phyloP scores from a whole-genome alignment of 2,329 filamentous ascomycete species.

The Neocatenulostroma microsporum region DNA sequence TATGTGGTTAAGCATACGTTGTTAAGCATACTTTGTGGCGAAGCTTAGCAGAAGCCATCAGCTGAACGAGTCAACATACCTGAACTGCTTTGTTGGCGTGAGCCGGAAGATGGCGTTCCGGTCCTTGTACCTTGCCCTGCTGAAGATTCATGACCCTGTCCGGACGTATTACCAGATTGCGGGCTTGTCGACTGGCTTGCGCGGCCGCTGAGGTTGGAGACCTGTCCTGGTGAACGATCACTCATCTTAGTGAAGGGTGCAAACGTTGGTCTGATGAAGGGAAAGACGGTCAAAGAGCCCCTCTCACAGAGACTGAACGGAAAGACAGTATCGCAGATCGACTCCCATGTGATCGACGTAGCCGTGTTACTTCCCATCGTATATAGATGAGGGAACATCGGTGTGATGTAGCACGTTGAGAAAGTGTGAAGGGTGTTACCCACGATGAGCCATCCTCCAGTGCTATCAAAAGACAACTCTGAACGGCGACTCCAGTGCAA shows the following conservation, averaged over 20 bases:
- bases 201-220: background rate
- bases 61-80: too few relatives aligned
- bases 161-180: background rate
- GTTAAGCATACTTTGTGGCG: too few relatives aligned
- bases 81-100: constrained; percentile 1
- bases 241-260: constrained; percentile 1
- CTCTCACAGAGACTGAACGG: too few relatives aligned
- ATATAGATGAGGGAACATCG: too few relatives aligned
- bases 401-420: too few relatives aligned
- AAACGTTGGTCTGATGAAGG: background rate
- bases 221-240: constrained; percentile 1
- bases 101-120: background rate
- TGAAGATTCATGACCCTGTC: background rate
- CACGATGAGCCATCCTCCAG: background rate
- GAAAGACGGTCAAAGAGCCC: too few relatives aligned
- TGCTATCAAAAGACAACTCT: constrained; percentile 1
- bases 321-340: too few relatives aligned
- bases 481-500: background rate
- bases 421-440: background rate
- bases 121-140: background rate
- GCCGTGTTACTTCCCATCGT: too few relatives aligned
- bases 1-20: too few relatives aligned
- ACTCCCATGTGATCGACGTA: too few relatives aligned
- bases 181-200: constrained; percentile 1
- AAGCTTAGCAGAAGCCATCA: too few relatives aligned